Conservation (phyloP, 1,139 yeast genomes). For the Hyphopichia burtonii region DNA sequence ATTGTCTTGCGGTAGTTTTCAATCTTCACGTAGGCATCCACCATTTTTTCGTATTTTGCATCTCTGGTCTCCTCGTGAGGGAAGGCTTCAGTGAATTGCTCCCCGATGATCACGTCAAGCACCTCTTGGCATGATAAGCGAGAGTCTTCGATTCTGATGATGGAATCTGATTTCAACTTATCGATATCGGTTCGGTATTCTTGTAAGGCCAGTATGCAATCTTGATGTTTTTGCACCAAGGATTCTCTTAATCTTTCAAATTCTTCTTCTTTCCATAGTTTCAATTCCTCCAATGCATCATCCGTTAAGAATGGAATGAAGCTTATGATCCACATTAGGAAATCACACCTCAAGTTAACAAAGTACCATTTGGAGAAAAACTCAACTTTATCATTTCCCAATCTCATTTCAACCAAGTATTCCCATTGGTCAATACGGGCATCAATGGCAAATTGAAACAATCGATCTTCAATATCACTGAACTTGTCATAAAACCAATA, state of each 20-base stretch:
- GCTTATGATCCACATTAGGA: not conserved
- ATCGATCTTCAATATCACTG: not conserved
- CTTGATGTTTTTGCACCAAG: not conserved
- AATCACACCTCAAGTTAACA: not conserved
- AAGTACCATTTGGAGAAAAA: constrained; percentile 3
- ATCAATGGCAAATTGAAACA: not conserved
- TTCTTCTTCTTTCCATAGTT: constrained; percentile 1
- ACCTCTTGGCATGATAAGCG: not conserved
- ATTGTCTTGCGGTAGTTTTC: not conserved
- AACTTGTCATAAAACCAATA: not conserved
- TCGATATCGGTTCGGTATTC: not conserved
- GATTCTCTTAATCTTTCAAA: not conserved
- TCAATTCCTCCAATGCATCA: not conserved
- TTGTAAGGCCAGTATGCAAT: not conserved
- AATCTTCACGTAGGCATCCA: not conserved
- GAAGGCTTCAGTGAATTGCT: not conserved
- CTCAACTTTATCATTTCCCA: not conserved
- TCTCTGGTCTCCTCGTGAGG: not conserved
- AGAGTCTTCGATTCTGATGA: not conserved
- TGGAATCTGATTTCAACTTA: not conserved
- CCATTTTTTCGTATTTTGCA: not conserved
- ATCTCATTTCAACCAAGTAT: not conserved
- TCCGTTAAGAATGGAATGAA: not conserved
- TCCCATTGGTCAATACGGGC: constrained; percentile 2
- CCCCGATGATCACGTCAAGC: not conserved